Conservation (phyloP, 257 asterid species). For the Hygrophila difformis region DNA sequence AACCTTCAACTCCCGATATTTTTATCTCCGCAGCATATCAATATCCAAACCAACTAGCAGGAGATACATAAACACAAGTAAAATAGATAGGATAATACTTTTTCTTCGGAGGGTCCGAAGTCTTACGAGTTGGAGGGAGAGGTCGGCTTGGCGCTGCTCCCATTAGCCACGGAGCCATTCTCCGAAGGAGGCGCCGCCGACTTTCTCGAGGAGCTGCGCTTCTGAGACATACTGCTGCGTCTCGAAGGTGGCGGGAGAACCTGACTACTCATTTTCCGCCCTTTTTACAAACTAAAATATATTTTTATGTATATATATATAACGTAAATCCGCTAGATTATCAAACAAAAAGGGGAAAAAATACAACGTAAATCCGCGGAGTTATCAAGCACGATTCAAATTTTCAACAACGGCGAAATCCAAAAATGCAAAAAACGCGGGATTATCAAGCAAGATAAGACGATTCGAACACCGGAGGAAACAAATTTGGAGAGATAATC, state of each 20-base stretch:
- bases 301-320: neutral
- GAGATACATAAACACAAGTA: neutral
- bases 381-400: too few relatives aligned
- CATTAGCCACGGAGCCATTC: conserved; percentile 36
- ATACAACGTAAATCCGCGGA: too few relatives aligned
- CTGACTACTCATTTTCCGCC: conserved; percentile 36
- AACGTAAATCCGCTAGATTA: neutral
- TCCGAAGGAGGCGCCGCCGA: conserved; percentile 37
- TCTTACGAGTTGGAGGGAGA: conserved; percentile 58
- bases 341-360: too few relatives aligned
- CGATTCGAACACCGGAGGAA: too few relatives aligned
- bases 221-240: conserved; percentile 41
- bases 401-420: too few relatives aligned
- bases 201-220: conserved; percentile 34
- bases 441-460: too few relatives aligned
- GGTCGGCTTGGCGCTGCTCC: conserved; percentile 33
- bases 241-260: conserved; percentile 35
- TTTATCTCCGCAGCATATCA: conserved; percentile 1
- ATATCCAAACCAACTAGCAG: conserved; percentile 6
- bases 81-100: too few relatives aligned
- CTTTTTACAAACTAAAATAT: neutral
- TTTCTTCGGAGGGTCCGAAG: neutral
- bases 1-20: neutral
- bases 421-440: too few relatives aligned
- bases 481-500: too few relatives aligned